Conservation (phyloP, 176 grass and related monocot species). For the Triticum aestivum region IWGSC_CS_RefSeq_v2.1 NC_057807.1:518090592-518091091, state of each 20-base stretch:
- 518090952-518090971: too few species aligned
- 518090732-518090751: not conserved
- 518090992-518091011: not conserved
- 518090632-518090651: not conserved
- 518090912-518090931: not conserved
- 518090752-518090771: not conserved
- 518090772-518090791: not conserved
- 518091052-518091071: not conserved
- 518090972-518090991: not conserved
- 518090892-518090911: not conserved
- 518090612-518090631: not conserved
- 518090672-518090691: not conserved
- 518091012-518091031: not conserved
- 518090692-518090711: not conserved
- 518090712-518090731: not conserved
- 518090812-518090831: not conserved
- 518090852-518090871: not conserved
- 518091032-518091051: not conserved
- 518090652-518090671: not conserved
- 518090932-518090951: not conserved
- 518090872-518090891: not conserved
- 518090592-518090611: not conserved
- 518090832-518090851: not conserved
- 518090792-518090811: not conserved
- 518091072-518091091: not conserved